Evolutionary conservation across 176 grass and related monocot genomes (phyloP), one percentile per base, ranked within the genome.

Genomic region (Saccharum officinarum): DNA sequence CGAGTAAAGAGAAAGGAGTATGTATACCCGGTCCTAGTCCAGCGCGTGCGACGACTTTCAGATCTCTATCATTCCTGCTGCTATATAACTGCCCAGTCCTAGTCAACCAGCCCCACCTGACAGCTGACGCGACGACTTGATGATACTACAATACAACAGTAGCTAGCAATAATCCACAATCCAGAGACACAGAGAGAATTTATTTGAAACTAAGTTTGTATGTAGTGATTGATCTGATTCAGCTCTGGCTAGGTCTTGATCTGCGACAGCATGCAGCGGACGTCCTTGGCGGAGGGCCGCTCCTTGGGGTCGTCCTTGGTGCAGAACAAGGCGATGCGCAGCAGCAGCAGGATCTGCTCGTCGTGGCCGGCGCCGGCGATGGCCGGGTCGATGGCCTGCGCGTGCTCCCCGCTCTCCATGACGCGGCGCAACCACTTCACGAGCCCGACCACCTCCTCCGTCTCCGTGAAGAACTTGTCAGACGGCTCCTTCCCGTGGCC

Each of bases 271-370:
- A 98, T 98, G 70, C 71, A 74, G 1, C 62, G 84, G 46, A 96
- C 75, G 20, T 98, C 93, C 86, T 86, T 94, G 69, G 87, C 92
- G 5, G 41, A 81, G 8, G 97, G 97, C 18, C 97, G 57, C 10
- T 89, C 86, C 39, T 88, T 92, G 10, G 93, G 81, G 1, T 94
- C 88, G 11, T 98, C 91, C 14, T 22, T 30, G 0, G 88, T 94
- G 66, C 97, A 98, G 74, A 98, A 98, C 13, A 86, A 66, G 5
- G 97, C 93, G 49, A 98, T 89, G 61, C 84, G 89, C 42, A 96
- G 67, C 18, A 98, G 28, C 15, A 96, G 86, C 0, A 89, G 39
- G 74, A 98, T 92, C 88, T 98, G 88, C 49, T 98, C 91, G 3
- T 96, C 97, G 71, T 84, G 60, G 0, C 85, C 93, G 0, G 38